phyloP scores from a whole-genome alignment of 1,284 basidiomycete genomes.

The Ganoderma multipileum region DNA sequence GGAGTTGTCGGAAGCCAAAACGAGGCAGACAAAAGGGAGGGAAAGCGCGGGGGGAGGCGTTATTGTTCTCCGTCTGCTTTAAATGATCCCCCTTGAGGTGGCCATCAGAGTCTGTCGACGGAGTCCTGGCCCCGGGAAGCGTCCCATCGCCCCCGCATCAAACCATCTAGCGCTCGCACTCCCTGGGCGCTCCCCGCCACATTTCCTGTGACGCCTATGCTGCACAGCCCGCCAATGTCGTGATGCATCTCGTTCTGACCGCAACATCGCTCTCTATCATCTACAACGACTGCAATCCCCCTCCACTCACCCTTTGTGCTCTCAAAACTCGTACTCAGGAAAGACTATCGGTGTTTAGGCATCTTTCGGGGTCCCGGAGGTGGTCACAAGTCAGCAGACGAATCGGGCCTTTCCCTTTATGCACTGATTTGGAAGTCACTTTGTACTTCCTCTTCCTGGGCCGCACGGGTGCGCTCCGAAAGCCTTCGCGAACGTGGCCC shows the following conservation, averaged over 20 bases:
- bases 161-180: slow-evolving; percentile 7
- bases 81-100: slow-evolving; percentile 24
- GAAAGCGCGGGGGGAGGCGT: slow-evolving; percentile 24
- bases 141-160: slow-evolving; percentile 18
- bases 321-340: background rate
- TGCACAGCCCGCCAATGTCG: slow-evolving; percentile 6
- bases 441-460: slow-evolving; percentile 23
- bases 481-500: slow-evolving; percentile 22
- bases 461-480: slow-evolving; percentile 13
- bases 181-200: slow-evolving; percentile 1
- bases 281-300: slow-evolving; percentile 1
- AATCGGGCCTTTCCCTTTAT: slow-evolving; percentile 26
- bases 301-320: background rate
- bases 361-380: slow-evolving; percentile 25
- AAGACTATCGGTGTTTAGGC: slow-evolving; percentile 7
- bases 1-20: slow-evolving; percentile 23
- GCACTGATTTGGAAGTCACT: slow-evolving; percentile 27
- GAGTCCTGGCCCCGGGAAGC: slow-evolving; percentile 20
- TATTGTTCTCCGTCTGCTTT: slow-evolving; percentile 32
- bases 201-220: slow-evolving; percentile 1
- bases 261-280: background rate
- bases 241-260: slow-evolving; percentile 6
- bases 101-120: slow-evolving; percentile 24
- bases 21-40: slow-evolving; percentile 30
- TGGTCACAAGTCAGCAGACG: slow-evolving; percentile 18